phyloP scores from a whole-genome alignment of 2,329 filamentous ascomycete genomes.

The Exophiala aquamarina region DNA sequence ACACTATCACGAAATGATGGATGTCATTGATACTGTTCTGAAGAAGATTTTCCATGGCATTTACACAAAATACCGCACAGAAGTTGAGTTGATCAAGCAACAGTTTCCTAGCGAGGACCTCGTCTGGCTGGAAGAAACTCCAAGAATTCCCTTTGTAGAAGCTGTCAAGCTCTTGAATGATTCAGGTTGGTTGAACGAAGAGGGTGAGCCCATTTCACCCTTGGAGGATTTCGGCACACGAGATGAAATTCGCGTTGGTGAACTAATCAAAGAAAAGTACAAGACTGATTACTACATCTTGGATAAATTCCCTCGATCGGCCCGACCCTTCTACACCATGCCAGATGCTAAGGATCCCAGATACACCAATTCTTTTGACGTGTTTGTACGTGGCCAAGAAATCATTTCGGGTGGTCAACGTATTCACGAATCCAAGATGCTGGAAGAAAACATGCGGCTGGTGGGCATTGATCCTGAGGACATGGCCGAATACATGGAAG shows the following conservation, averaged over 20 bases:
- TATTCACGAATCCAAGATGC: constrained; percentile 75
- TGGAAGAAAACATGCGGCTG: constrained; percentile 75
- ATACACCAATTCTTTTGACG: constrained; percentile 90
- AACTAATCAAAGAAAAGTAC: constrained; percentile 82
- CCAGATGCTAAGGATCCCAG: constrained; percentile 70
- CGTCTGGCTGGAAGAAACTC: constrained; percentile 82
- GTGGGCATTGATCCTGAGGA: constrained; percentile 74
- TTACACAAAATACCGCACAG: constrained; percentile 66
- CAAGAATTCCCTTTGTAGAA: constrained; percentile 75
- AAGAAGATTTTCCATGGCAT: constrained; percentile 75
- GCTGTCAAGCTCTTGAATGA: constrained; percentile 78
- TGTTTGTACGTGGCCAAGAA: constrained; percentile 90
- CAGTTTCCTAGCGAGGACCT: constrained; percentile 86
- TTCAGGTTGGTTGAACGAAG: constrained; percentile 73
- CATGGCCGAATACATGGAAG: constrained; percentile 88
- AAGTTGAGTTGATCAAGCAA: constrained; percentile 76
- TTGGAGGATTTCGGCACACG: constrained; percentile 81
- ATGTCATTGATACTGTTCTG: constrained; percentile 74
- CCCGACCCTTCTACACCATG: constrained; percentile 90
- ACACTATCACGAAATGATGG: constrained; percentile 85
- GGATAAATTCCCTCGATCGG: constrained; percentile 85
- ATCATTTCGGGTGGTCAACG: constrained; percentile 90
- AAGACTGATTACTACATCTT: constrained; percentile 90
- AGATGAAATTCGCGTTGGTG: constrained; percentile 82
- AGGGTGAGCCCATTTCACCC: constrained; percentile 68